Base-by-base conservation (phyloP, 75 land plant species). In the Chamaecyparis obtusa region DNA sequence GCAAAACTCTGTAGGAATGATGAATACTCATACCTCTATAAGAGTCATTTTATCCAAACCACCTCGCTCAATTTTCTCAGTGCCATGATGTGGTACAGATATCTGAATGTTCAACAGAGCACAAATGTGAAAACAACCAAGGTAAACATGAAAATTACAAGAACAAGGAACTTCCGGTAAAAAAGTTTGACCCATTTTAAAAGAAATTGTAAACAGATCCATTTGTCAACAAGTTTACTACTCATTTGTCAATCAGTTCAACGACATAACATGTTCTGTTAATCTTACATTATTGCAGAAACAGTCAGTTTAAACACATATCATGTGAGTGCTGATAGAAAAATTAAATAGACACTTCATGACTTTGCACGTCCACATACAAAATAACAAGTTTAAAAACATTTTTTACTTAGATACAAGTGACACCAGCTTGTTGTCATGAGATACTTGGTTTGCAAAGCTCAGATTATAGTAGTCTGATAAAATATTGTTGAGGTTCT, bases 41-140 rank as follows among this genome's bases (percentile, higher is more conserved):
- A 98, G 96, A 43, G 99, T 96, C 96, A 95, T 95, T 87, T 95
- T 98, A 30, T 96, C 99, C 35, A 96, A 56, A 14, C 92, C 95
- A 27, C 94, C 95, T 60, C 91, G 92, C 43, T 90, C 97, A 49
- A 96, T 84, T 84, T 96, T 97, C 69, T 96, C 94, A 30, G 96
- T 83, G 86, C 92, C 98, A 84, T 89, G 93, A 87, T 94, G 97
- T 55, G 99, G 98, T 72, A 95, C 95, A 86, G 94, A 89, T 86
- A 95, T 94, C 99, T 98, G 93, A 67, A 86, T 77, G 54, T 39
- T 19, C 72, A 32, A 81, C 15, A 46, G 83, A 81, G 81, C 24
- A 44, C 46, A 81, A 46, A 44, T 81, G 33, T 81, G 27, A 0
- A 2, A 81, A 13, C 32, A 44, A 80, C 3, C 51, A n/a, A 41